Evolutionary conservation across 176 grass and related monocot species (phyloP), one percentile per base, ranked within the genome.

Genomic region (Carex parvula): DNA sequence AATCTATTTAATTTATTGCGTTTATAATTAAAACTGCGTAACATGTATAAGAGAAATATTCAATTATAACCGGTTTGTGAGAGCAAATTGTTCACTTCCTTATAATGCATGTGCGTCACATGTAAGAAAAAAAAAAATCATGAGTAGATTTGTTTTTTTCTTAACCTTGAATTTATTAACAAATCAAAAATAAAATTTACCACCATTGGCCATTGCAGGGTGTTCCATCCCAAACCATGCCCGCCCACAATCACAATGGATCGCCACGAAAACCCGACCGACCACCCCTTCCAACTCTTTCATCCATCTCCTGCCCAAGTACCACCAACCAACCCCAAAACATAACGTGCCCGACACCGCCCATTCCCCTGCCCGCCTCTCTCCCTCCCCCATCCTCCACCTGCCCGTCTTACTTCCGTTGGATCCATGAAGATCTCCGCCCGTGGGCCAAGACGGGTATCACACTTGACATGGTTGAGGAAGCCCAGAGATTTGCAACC

Each of bases 341-440:
- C 46, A 22, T 72, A 58, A 63, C 32, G 1, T 52, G 70, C 4
- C 5, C 35, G 1, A 4, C 79, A 26, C 30, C 14, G 0, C 0
- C 48, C 52, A 9, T 78, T 29, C 4, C 20, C 54, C 50, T 77
- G 14, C 0, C 62, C 46, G 1, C 32, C 46, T 13, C 79, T 60
- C 4, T 81, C 66, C 57, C 77, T 21, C 65, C 76, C 59, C 61
- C 63, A 22, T 89, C 91, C 64, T 60, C 50, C 52, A 60, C 93
- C 44, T 98, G 96, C 80, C 93, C 96, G 0, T 84, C 88, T 87
- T 93, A 95, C 86, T 92, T 98, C 86, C 93, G 91, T 18, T 95
- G 89, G 91, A 98, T 98, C 85, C 88, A 98, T 70, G 93, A 95
- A 78, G 96, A 98, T 83, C 93, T 98, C 64, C 91, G 87, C 20